These are phyloP conservation scores for Carex scoparia DNA, from an alignment of 176 grass and related monocot genomes.

Conservation along the genomic window DNA sequence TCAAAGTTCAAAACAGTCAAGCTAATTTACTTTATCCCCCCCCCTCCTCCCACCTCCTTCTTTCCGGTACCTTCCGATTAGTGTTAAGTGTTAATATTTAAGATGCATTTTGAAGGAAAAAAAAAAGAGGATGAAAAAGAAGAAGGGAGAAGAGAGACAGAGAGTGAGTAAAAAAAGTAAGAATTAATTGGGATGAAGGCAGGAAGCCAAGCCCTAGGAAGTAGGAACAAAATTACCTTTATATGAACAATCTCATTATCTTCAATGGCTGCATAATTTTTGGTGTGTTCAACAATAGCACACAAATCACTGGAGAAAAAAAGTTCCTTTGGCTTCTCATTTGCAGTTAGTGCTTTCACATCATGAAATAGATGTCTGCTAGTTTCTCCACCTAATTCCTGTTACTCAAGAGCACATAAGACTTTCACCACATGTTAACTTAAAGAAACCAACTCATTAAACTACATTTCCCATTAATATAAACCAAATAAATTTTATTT, in stretches of 20 bases:
- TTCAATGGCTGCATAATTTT: slow-evolving; percentile 84
- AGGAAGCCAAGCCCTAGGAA: background rate
- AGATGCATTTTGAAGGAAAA: background rate
- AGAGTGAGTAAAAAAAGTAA: background rate
- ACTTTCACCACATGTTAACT: slow-evolving; percentile 1
- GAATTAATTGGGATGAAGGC: background rate
- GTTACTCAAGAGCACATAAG: slow-evolving; percentile 11
- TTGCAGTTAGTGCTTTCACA: slow-evolving; percentile 70
- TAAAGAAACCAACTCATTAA: background rate
- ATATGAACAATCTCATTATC: slow-evolving; percentile 93
- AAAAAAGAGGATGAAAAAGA: background rate
- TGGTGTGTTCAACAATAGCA: slow-evolving; percentile 98
- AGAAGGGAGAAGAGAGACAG: background rate
- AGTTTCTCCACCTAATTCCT: slow-evolving; percentile 67
- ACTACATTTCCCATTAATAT: background rate
- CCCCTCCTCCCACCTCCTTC: background rate
- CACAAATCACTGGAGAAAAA: slow-evolving; percentile 95
- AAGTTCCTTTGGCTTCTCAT: slow-evolving; percentile 74
- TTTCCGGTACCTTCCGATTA: background rate
- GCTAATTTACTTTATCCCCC: background rate
- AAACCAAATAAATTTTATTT: background rate
- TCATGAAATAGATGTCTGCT: slow-evolving; percentile 62
- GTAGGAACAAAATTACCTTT: slow-evolving; percentile 43
- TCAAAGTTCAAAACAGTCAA: background rate
- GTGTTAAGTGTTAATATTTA: background rate